Evolutionary conservation across 1,284 basidiomycete species (phyloP), one percentile per base, ranked within the genome.

Genomic region (Hemileia vastatrix): DNA sequence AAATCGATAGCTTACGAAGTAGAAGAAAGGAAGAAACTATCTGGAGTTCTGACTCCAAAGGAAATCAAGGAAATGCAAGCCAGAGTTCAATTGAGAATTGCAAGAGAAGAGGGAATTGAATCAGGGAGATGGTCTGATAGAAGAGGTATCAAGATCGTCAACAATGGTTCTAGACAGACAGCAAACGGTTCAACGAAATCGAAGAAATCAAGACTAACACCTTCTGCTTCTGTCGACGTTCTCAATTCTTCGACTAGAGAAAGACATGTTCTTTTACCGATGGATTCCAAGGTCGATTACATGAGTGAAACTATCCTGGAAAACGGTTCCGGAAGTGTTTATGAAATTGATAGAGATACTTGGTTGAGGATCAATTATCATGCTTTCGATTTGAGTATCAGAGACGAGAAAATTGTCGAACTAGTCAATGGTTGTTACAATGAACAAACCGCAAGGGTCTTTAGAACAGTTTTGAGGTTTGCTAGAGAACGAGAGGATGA

Each of bases 1-100:
- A n/a, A n/a, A n/a, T n/a, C n/a, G n/a, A n/a, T n/a, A n/a, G 65
- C 73, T 18, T 71, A 72, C 54, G 72, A 73, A 54, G 55, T 54
- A 24, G 61, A 65, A 24, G 49, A 66, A 50, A 56, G 65, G 13
- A 63, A 63, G 6, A 43, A 66, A 9, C 24, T 63, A 19, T 67
- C 66, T 21, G 68, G 69, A 18, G 65, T 75, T 13, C 69, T 69
- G 8, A 73, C 69, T 6, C 69, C 72, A 11, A 74, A 75, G 45
- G 64, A 69, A 24, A 48, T 72, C 15, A 66, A 67, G 11, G 66
- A 67, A 43, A 71, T 74, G 47, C 59, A 57, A 33, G 65, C 59
- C 9, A 48, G 66, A 9, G 71, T 71, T 32, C 67, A 67, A n/a
- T 52, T 49, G 11, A 64, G 67, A 51, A 69, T 74, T 19, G 66